phyloP scores from a whole-genome alignment of 768 basidiomycete species.

The Imleria badia region DNA sequence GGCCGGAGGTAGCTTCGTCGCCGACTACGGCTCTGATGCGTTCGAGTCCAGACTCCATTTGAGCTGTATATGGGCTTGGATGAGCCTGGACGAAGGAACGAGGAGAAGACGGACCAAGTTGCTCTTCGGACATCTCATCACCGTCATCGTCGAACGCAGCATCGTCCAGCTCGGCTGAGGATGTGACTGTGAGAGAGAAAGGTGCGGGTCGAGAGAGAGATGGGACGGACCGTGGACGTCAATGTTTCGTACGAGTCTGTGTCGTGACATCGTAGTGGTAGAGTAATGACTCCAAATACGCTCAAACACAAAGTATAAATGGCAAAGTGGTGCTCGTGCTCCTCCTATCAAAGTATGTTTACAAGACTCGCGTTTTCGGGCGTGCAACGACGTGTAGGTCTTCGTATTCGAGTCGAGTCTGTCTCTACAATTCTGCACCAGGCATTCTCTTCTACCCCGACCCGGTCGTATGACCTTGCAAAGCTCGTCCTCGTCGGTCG shows the following conservation, averaged over 20 bases:
- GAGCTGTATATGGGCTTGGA: conserved; percentile 39
- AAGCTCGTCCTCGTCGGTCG: conserved; percentile 79
- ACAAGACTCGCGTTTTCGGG: conserved; percentile 46
- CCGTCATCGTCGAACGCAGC: conserved; percentile 73
- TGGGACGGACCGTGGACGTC: conserved; percentile 62
- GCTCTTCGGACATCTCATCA: conserved; percentile 80
- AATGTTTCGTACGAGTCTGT: conserved; percentile 84
- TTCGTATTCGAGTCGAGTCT: neutral
- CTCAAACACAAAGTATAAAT: conserved; percentile 10
- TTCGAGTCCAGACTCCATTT: conserved; percentile 71
- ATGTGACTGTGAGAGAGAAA: neutral
- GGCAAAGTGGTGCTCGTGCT: too few species aligned
- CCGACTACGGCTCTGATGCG: conserved; percentile 70
- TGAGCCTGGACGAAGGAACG: neutral
- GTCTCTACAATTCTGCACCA: conserved; percentile 23
- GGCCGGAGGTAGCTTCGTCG: conserved; percentile 56
- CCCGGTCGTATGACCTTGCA: conserved; percentile 61
- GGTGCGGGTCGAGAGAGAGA: neutral
- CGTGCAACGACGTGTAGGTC: conserved; percentile 49
- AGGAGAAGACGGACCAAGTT: conserved; percentile 57
- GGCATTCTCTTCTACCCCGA: conserved; percentile 63
- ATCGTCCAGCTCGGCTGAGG: conserved; percentile 84
- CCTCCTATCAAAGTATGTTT: conserved; percentile 43
- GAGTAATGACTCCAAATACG: conserved; percentile 17
- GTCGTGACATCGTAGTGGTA: conserved; percentile 67